These are phyloP conservation scores for Zarea fungicola DNA, from an alignment of 2,329 filamentous ascomycete genomes.

Conservation along the genomic window DNA sequence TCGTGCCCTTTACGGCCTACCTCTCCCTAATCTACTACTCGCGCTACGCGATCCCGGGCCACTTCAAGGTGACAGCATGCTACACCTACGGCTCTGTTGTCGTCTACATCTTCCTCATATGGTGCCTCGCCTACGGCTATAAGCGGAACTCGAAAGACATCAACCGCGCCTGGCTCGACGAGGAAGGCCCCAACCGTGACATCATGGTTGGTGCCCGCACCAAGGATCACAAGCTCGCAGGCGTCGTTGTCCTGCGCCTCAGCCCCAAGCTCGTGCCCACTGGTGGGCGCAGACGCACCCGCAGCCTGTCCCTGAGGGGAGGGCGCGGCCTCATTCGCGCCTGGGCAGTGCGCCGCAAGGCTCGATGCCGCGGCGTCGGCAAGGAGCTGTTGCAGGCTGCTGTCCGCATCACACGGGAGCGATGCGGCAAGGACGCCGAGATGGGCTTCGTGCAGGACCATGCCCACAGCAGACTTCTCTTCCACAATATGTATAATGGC, in stretches of 20 bases:
- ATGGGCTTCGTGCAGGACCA: constrained; percentile 72
- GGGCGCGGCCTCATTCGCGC: constrained; percentile 70
- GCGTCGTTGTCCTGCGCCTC: constrained; percentile 63
- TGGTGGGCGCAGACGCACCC: constrained; percentile 27
- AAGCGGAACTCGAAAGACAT: constrained; percentile 19
- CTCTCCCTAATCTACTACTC: constrained; percentile 37
- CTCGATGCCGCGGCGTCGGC: constrained; percentile 68
- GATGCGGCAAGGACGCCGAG: constrained; percentile 61
- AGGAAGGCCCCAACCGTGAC: constrained; percentile 35
- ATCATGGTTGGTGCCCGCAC: constrained; percentile 61
- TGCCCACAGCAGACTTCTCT: constrained; percentile 63
- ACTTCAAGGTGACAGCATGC: constrained; percentile 11
- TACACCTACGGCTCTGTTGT: constrained; percentile 12
- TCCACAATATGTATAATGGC: constrained; percentile 59
- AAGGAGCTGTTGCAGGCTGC: constrained; percentile 68
- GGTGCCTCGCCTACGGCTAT: constrained; percentile 30
- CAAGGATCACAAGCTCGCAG: constrained; percentile 61
- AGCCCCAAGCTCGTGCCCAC: constrained; percentile 35
- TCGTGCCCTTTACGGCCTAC: constrained; percentile 41
- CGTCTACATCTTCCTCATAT: constrained; percentile 12
- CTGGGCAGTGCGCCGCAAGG: constrained; percentile 71
- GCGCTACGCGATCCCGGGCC: constrained; percentile 8
- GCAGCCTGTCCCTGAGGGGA: constrained; percentile 35
- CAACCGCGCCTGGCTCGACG: constrained; percentile 13
- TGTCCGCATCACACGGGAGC: constrained; percentile 60